Conservation (phyloP, 306 rosid genomes). For the Trifolium pratense region DNA sequence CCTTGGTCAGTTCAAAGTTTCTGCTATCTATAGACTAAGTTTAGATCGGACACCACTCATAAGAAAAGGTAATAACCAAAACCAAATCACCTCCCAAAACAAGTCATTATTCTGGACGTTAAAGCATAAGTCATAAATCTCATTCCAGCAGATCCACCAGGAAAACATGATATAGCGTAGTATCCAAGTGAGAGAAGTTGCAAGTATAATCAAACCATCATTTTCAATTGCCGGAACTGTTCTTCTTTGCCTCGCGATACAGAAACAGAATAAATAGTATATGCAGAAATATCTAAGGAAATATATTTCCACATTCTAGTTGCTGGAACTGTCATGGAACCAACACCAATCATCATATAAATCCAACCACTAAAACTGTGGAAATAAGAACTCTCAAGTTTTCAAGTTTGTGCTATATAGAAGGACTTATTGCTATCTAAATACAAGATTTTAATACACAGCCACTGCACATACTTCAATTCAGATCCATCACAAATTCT, state of each 20-base stretch:
- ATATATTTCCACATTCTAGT: slow-evolving; percentile 13
- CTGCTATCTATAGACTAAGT: slow-evolving; percentile 33
- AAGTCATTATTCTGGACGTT: no score
- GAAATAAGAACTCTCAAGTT: slow-evolving; percentile 26
- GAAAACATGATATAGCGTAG: slow-evolving; percentile 89
- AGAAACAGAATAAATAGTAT: slow-evolving; percentile 2
- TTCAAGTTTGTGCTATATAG: background rate
- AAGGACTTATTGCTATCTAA: background rate
- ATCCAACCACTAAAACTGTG: slow-evolving; percentile 5
- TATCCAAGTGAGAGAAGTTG: slow-evolving; percentile 88
- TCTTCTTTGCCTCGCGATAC: no score
- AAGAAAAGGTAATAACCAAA: background rate
- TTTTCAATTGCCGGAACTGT: no score
- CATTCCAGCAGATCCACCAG: no score
- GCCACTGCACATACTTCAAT: slow-evolving; percentile 20
- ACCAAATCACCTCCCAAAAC: no score
- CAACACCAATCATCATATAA: slow-evolving; percentile 7
- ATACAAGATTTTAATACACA: slow-evolving; percentile 13
- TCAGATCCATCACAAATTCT: slow-evolving; percentile 9
- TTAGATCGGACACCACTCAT: background rate
- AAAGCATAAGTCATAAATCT: no score
- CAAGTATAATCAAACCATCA: slow-evolving; percentile 35
- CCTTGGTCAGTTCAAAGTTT: slow-evolving; percentile 43
- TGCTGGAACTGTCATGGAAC: slow-evolving; percentile 26
- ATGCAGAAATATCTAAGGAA: slow-evolving; percentile 27